Percentiles rank a stretch among this genome's conserved stretches.
Evolutionary conservation across 345 rosid species (phyloP).

Genomic region (Litchi chinensis): DNA sequence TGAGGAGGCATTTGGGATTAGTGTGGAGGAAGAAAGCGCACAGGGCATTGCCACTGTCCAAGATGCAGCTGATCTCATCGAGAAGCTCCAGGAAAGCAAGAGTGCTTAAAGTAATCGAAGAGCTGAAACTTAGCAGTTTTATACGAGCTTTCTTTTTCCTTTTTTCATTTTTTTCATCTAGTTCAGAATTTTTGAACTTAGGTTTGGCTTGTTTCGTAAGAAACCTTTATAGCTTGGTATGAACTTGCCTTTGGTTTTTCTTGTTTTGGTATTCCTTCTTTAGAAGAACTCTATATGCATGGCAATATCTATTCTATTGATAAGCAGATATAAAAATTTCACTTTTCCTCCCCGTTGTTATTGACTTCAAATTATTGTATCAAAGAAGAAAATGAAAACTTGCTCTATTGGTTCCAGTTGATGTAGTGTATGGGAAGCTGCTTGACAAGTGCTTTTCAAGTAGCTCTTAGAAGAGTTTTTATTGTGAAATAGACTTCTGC

Average conservation of each 20-base stretch:
- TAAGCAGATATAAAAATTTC: neutral
- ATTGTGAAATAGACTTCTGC: neutral
- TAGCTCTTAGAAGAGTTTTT: neutral
- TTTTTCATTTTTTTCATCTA: neutral
- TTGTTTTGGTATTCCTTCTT: neutral
- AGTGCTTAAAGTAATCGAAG: constrained; percentile 22
- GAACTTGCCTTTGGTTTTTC: constrained; percentile 17
- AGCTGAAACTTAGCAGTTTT: constrained; percentile 11
- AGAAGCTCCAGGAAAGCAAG: constrained; percentile 45
- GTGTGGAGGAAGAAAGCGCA: constrained; percentile 73
- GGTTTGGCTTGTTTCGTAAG: neutral
- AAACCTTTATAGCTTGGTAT: neutral
- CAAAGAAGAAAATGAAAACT: too few relatives aligned
- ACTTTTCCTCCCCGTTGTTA: neutral
- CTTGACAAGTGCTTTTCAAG: neutral
- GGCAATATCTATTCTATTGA: neutral
- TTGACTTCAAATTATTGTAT: too few relatives aligned
- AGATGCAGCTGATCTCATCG: constrained; percentile 79
- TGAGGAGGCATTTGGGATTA: constrained; percentile 73
- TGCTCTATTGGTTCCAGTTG: too few relatives aligned
- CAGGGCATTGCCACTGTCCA: constrained; percentile 58
- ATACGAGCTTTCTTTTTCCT: neutral
- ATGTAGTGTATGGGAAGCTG: too few relatives aligned
- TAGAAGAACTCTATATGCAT: neutral
- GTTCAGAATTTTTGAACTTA: neutral